Conservation (phyloP, 2,329 filamentous ascomycete species). For the Talaromyces verruculosus region DNA sequence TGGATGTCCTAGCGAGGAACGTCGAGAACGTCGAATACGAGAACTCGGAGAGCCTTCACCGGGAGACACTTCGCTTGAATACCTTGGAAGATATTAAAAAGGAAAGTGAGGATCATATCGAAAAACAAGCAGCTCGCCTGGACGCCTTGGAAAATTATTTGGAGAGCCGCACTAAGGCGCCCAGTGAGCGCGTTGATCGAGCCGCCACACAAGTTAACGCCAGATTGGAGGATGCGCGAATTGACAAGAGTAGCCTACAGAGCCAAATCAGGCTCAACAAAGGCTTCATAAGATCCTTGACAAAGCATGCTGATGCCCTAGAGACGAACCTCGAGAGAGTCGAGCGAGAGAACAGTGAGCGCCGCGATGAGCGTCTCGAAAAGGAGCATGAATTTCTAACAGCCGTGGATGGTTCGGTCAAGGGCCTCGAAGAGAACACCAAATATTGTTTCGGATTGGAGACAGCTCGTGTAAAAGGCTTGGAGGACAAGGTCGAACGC, state of each 20-base stretch:
- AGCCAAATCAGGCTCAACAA: background rate
- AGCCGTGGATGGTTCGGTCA: background rate
- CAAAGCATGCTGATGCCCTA: background rate
- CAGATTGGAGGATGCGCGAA: background rate
- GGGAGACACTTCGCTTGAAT: too few species aligned
- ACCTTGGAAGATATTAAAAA: too few species aligned
- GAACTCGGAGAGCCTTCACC: too few species aligned
- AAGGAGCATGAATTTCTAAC: too few species aligned
- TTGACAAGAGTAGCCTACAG: background rate
- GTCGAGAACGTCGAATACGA: too few species aligned
- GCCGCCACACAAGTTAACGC: background rate
- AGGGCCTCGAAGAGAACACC: background rate
- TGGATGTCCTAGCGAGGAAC: too few species aligned
- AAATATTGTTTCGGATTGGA: background rate
- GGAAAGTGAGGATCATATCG: background rate
- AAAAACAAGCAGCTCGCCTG: background rate
- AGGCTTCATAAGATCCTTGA: background rate
- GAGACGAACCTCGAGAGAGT: background rate
- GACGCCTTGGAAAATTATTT: background rate
- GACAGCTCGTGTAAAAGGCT: background rate
- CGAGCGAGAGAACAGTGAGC: background rate
- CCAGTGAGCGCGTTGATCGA: background rate
- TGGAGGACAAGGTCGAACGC: background rate
- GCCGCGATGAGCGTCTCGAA: too few species aligned
- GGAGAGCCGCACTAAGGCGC: too few species aligned